Evolutionary conservation across 768 basidiomycete species (phyloP).

Genomic region (Boletus sensibilis): DNA sequence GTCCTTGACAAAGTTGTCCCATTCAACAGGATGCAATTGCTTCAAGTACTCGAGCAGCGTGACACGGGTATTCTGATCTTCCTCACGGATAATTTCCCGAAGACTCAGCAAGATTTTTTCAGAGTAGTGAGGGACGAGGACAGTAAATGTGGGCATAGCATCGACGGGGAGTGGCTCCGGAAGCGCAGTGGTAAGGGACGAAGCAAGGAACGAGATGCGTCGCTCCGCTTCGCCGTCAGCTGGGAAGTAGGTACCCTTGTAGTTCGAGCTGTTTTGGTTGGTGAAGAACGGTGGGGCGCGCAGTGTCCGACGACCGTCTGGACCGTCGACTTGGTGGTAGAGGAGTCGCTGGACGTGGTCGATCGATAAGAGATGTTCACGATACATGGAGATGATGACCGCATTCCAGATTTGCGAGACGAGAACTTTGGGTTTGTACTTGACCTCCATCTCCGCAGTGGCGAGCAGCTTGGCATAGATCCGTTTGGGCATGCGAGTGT

Average conservation of each 20-base stretch:
- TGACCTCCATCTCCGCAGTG: slow-evolving; percentile 97
- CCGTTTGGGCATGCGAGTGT: slow-evolving; percentile 91
- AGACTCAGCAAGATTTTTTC: slow-evolving; percentile 97
- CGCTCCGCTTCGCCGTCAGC: slow-evolving; percentile 92
- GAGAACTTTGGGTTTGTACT: slow-evolving; percentile 99
- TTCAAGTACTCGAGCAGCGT: slow-evolving; percentile 97
- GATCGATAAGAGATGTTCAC: slow-evolving; percentile 96
- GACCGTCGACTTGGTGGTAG: slow-evolving; percentile 93
- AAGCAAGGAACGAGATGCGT: slow-evolving; percentile 98
- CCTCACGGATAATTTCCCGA: slow-evolving; percentile 97
- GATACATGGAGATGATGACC: slow-evolving; percentile 99
- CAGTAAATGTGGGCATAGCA: slow-evolving; percentile 99
- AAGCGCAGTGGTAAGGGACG: slow-evolving; percentile 91
- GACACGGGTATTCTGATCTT: slow-evolving; percentile 94
- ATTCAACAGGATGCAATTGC: slow-evolving; percentile 96
- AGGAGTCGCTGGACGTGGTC: slow-evolving; percentile 96
- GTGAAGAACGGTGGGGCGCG: slow-evolving; percentile 99
- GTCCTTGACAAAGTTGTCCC: slow-evolving; percentile 99
- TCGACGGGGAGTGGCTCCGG: slow-evolving; percentile 96
- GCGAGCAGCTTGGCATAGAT: slow-evolving; percentile 97
- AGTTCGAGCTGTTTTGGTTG: slow-evolving; percentile 71
- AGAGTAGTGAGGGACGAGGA: slow-evolving; percentile 97
- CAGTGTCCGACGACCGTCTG: slow-evolving; percentile 86
- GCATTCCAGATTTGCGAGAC: slow-evolving; percentile 99
- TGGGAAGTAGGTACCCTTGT: slow-evolving; percentile 89